phyloP scores from a whole-genome alignment of 1,139 yeast genomes.

The Candida sojae region DNA sequence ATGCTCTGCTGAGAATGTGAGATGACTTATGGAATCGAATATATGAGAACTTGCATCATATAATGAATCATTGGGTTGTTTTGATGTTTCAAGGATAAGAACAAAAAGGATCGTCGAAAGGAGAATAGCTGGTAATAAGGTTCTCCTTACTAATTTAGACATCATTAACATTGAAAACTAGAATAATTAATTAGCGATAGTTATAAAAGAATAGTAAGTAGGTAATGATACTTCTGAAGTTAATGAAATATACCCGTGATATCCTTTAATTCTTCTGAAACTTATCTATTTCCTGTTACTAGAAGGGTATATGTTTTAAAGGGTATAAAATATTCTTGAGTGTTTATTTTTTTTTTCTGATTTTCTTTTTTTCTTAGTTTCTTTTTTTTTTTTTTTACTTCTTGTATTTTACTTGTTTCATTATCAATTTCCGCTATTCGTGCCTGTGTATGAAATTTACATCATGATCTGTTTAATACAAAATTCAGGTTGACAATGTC shows the following conservation, averaged over 20 bases:
- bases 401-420: neutral
- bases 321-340: neutral
- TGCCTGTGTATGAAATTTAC: too few relatives aligned
- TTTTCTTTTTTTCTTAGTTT: too few relatives aligned
- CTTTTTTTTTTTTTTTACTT: neutral
- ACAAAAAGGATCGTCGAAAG: constrained; percentile 10
- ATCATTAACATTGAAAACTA: neutral
- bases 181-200: neutral
- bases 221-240: too few relatives aligned
- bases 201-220: too few relatives aligned
- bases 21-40: constrained; percentile 22
- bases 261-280: too few relatives aligned
- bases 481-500: too few relatives aligned
- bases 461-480: too few relatives aligned
- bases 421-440: neutral
- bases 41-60: constrained; percentile 17
- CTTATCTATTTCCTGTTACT: too few relatives aligned
- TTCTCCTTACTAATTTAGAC: constrained; percentile 14
- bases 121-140: constrained; percentile 11
- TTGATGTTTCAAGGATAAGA: constrained; percentile 9
- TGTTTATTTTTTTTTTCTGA: neutral
- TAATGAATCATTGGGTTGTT: constrained; percentile 8
- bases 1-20: constrained; percentile 11
- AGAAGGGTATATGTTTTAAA: too few relatives aligned
- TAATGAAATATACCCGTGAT: too few relatives aligned